phyloP scores from a whole-genome alignment of 2,329 filamentous ascomycete genomes.

The Aspergillus eucalypticola region DNA sequence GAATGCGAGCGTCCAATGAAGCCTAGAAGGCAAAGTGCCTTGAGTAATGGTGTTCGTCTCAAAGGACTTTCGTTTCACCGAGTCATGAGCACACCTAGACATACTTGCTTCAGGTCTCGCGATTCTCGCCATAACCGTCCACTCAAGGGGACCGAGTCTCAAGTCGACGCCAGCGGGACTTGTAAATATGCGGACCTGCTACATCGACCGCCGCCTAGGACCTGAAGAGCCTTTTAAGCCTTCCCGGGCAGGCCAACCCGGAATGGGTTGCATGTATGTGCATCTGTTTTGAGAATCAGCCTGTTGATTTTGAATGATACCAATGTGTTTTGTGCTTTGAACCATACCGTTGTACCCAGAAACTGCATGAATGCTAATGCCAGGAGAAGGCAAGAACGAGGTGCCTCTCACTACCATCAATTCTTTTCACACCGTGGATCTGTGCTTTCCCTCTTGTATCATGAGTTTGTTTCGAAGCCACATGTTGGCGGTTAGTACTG shows the following conservation, averaged over 20 bases:
- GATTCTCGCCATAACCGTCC: not conserved
- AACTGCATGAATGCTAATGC: not conserved
- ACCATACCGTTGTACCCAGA: not conserved
- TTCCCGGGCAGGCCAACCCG: not conserved
- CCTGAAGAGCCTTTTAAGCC: no score
- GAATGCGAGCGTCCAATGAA: not conserved
- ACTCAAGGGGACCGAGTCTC: not conserved
- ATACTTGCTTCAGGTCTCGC: not conserved
- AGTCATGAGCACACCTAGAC: not conserved
- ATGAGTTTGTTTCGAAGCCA: no score
- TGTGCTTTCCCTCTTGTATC: not conserved
- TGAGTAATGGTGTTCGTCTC: not conserved
- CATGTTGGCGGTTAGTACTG: no score
- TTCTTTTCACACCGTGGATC: not conserved
- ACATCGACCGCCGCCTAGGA: not conserved
- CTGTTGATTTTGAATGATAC: not conserved
- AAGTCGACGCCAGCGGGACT: not conserved
- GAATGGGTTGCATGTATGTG: not conserved
- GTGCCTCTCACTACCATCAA: not conserved
- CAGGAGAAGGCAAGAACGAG: not conserved
- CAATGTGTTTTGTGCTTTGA: not conserved
- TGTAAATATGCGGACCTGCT: not conserved
- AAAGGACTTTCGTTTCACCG: not conserved
- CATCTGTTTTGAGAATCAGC: conserved; percentile 4
- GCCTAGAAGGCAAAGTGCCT: not conserved